These are phyloP conservation scores for Neurospora sp. DNA, from an alignment of 495 filamentous ascomycete genomes.

Conservation along the genomic window DNA sequence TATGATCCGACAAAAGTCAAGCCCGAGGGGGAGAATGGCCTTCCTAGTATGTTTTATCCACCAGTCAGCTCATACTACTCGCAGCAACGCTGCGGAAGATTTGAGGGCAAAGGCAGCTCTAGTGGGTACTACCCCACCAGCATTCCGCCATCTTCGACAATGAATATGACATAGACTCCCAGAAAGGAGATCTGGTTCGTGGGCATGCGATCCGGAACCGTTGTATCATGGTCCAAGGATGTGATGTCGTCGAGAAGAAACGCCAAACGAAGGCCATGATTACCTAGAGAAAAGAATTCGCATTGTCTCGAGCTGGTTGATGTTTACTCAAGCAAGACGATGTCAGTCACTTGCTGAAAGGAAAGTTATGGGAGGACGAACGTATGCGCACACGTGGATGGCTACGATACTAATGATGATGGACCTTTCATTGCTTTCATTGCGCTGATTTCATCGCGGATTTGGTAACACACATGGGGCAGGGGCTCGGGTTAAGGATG, in stretches of 20 bases:
- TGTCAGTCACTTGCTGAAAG: not conserved
- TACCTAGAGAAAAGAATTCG: not conserved
- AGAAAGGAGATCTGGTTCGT: not conserved
- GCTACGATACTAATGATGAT: not conserved
- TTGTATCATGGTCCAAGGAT: not conserved
- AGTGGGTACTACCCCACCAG: constrained; percentile 36
- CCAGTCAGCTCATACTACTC: constrained; percentile 22
- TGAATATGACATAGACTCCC: constrained; percentile 16
- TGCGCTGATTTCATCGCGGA: not conserved
- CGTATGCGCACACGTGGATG: not conserved
- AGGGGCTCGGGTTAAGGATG: not conserved
- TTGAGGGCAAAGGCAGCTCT: constrained; percentile 35
- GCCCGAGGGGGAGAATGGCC: constrained; percentile 29
- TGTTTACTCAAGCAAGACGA: not conserved
- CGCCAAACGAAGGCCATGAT: not conserved
- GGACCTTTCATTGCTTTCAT: not conserved
- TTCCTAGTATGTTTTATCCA: constrained; percentile 34
- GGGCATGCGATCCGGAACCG: not conserved
- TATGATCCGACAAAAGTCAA: constrained; percentile 32
- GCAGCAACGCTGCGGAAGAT: constrained; percentile 26
- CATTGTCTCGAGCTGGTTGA: not conserved
- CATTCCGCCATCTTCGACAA: constrained; percentile 18
- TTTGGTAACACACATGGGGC: not conserved
- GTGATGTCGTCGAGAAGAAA: not conserved
- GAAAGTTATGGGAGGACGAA: not conserved